Evolutionary conservation across 2,329 filamentous ascomycete species (phyloP).

Genomic region (Magnaporthiopsis poae): DNA sequence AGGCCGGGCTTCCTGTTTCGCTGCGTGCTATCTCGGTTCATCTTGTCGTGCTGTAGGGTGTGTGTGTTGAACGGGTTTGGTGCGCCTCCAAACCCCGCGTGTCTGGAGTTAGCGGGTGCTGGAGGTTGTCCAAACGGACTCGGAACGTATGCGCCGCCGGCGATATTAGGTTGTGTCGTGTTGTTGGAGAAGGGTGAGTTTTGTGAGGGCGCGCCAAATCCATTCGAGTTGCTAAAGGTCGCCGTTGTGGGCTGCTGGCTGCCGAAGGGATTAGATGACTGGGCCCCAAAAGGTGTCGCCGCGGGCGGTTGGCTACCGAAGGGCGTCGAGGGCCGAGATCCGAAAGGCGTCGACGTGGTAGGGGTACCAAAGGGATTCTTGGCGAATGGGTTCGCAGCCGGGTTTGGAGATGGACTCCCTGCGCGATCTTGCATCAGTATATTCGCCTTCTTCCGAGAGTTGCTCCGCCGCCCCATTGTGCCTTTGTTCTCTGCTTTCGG

Average conservation of each 20-base stretch:
- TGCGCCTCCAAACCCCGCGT: background rate
- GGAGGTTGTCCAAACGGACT: background rate
- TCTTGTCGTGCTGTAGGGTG: background rate
- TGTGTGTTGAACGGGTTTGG: background rate
- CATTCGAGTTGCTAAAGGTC: background rate
- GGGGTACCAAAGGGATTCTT: constrained; percentile 4
- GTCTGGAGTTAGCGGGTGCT: background rate
- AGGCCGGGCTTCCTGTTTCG: constrained; percentile 2
- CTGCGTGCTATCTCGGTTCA: background rate
- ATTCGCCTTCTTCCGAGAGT: background rate
- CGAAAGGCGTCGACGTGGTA: background rate
- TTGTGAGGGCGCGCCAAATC: background rate
- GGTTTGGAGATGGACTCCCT: constrained; percentile 9
- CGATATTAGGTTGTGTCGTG: background rate
- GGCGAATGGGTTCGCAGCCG: constrained; percentile 6
- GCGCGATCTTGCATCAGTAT: constrained; percentile 4
- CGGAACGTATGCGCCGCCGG: background rate
- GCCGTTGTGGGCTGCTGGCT: background rate
- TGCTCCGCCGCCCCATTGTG: background rate
- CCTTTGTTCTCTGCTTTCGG: background rate
- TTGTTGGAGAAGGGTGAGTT: background rate
- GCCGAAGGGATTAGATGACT: background rate
- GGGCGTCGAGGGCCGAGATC: background rate
- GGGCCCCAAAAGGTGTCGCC: background rate
- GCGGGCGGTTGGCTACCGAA: background rate